phyloP scores from a whole-genome alignment of 257 asterid species.

The Sherardia arvensis region DNA sequence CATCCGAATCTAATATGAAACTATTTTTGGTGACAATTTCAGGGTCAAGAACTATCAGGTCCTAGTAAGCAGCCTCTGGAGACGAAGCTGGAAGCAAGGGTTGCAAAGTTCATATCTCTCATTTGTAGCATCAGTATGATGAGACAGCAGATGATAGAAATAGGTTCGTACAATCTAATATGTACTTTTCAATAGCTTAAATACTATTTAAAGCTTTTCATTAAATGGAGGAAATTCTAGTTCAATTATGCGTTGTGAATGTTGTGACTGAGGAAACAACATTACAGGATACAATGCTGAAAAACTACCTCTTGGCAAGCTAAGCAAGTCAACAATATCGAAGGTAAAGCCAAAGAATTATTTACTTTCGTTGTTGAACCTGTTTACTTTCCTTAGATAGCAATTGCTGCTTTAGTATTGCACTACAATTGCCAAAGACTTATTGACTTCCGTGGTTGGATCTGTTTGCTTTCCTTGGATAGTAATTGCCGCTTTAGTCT shows the following conservation, averaged over 20 bases:
- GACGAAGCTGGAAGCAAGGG: constrained; percentile 62
- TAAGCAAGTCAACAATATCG: constrained; percentile 82
- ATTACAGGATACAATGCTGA: constrained; percentile 85
- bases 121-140: constrained; percentile 87
- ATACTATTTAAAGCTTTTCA: not conserved
- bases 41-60: constrained; percentile 36
- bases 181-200: not conserved
- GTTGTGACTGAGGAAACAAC: constrained; percentile 2
- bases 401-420: too few relatives aligned
- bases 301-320: constrained; percentile 83
- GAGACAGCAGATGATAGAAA: constrained; percentile 95
- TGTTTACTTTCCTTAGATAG: too few relatives aligned
- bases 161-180: constrained; percentile 37
- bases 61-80: constrained; percentile 42
- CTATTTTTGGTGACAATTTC: constrained; percentile 8
- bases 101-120: constrained; percentile 83
- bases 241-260: constrained; percentile 1
- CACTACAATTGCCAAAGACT: too few relatives aligned
- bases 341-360: constrained; percentile 46
- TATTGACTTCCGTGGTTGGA: not conserved
- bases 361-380: not conserved
- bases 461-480: not conserved
- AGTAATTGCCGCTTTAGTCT: not conserved
- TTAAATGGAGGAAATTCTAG: too few relatives aligned
- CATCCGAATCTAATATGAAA: not conserved